These are phyloP conservation scores for Cytospora leucostoma DNA, from an alignment of 2,329 filamentous ascomycete species.

Conservation along the genomic window DNA sequence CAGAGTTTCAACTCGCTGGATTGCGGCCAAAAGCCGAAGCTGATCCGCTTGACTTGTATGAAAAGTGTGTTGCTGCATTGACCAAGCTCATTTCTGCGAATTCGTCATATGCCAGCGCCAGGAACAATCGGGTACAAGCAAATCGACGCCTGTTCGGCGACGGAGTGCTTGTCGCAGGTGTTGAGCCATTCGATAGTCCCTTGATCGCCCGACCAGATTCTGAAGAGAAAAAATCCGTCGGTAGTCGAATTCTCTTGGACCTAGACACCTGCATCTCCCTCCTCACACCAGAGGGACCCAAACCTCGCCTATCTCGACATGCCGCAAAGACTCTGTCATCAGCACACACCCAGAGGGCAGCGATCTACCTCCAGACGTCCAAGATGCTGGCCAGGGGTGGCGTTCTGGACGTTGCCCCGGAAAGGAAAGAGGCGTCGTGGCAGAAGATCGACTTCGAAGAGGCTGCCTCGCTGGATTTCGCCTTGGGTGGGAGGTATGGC, in stretches of 20 bases:
- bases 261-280: constrained; percentile 60
- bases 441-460: constrained; percentile 60
- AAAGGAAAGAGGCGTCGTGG: constrained; percentile 52
- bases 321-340: constrained; percentile 67
- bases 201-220: constrained; percentile 43
- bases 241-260: constrained; percentile 50
- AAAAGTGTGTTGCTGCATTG: constrained; percentile 50
- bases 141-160: constrained; percentile 64
- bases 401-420: constrained; percentile 41
- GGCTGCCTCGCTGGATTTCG: constrained; percentile 63
- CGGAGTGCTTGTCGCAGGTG: constrained; percentile 50
- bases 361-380: constrained; percentile 61
- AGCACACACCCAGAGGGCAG: constrained; percentile 71
- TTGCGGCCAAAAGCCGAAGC: constrained; percentile 40
- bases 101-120: constrained; percentile 70
- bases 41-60: constrained; percentile 50
- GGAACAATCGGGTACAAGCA: constrained; percentile 75
- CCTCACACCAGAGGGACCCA: constrained; percentile 54
- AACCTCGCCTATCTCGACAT: constrained; percentile 60
- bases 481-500: constrained; percentile 64
- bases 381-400: constrained; percentile 46
- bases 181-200: constrained; percentile 41
- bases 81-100: constrained; percentile 56
- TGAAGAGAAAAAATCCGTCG: constrained; percentile 43
- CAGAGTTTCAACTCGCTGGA: constrained; percentile 55